phyloP scores from a whole-genome alignment of 192 early-diverging fungal species.

The Podila horticola region DNA sequence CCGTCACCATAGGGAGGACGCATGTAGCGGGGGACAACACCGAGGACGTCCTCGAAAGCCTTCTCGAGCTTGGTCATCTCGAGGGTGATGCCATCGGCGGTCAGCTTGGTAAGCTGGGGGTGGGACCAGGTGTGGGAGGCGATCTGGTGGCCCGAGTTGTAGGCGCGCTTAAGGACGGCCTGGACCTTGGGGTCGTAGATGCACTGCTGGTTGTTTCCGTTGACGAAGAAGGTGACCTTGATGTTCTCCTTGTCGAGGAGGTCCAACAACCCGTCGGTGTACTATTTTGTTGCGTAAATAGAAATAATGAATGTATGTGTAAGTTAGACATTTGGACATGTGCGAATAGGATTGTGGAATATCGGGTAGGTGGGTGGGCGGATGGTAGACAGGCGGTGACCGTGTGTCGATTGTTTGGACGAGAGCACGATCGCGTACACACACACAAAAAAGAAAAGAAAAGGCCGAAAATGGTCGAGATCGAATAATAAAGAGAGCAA shows the following conservation, averaged over 20 bases:
- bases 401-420: not conserved
- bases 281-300: slow-evolving; percentile 19
- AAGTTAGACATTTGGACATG: not conserved
- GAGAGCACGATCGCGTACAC: not conserved
- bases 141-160: slow-evolving; percentile 70
- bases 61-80: slow-evolving; percentile 62
- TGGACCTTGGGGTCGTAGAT: slow-evolving; percentile 56
- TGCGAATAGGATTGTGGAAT: not conserved
- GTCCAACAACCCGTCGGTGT: slow-evolving; percentile 63
- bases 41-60: slow-evolving; percentile 60
- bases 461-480: not conserved
- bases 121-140: slow-evolving; percentile 71
- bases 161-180: slow-evolving; percentile 57
- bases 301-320: not conserved
- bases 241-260: slow-evolving; percentile 57
- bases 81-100: slow-evolving; percentile 48
- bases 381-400: not conserved
- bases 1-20: slow-evolving; percentile 68
- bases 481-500: not conserved
- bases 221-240: slow-evolving; percentile 79
- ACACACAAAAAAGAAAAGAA: not conserved
- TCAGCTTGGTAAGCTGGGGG: slow-evolving; percentile 52
- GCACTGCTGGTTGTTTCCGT: slow-evolving; percentile 57
- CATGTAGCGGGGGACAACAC: slow-evolving; percentile 64
- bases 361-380: too few species aligned